Base-by-base conservation (phyloP, 768 basidiomycete genomes). In the Phaffia australis region DNA sequence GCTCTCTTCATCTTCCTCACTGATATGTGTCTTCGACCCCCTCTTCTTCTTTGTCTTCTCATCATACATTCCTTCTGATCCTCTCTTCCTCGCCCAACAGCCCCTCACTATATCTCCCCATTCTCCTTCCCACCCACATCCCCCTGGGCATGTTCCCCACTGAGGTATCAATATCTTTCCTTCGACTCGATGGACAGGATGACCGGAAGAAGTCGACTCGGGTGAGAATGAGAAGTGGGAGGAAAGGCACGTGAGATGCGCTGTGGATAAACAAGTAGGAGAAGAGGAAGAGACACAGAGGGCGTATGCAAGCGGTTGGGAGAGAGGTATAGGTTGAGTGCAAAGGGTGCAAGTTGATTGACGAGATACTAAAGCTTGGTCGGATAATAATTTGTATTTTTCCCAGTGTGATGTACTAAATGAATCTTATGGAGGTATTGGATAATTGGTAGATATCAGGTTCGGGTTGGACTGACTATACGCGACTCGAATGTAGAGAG, bases 101-200 rank as follows among this genome's bases (percentile, higher is more conserved):
- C 67, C 62, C 16, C 67, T 47, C 11, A 63, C 42, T 14, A 68
- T 30, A 49, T 23, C 1, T 9, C 67, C 67, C 67, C 67, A 68
- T 16, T 58, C 61, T 4, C 47, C 49, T 46, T 63, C 60, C 47
- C 56, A 35, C 1, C 14, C 27, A 21, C 67, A 68, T 16, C 32
- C 21, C 7, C 30, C 52, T n/a, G 63, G n/a, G 11, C 63, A 64
- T 21, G 49, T 42, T n/a, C 56, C 56, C 19, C 18, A 57, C 6
- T 32, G 56, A 21, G 56, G 56, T 32, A 57, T 11, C n/a, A 57
- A 19, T 8, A 14, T 29, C n/a, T 21, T 18, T 29, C 56, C 56
- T 57, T 32, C 56, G 35, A 23, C 25, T 42, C 52, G 60, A 46
- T 15, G 56, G 2, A 56, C 46, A 3, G 55, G 61, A 32, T 48